Percentiles rank a stretch among this genome's conserved stretches.
These are phyloP conservation scores for Dothistroma septosporum DNA, from an alignment of 2,329 filamentous ascomycete species.

Conservation along the genomic window DNA sequence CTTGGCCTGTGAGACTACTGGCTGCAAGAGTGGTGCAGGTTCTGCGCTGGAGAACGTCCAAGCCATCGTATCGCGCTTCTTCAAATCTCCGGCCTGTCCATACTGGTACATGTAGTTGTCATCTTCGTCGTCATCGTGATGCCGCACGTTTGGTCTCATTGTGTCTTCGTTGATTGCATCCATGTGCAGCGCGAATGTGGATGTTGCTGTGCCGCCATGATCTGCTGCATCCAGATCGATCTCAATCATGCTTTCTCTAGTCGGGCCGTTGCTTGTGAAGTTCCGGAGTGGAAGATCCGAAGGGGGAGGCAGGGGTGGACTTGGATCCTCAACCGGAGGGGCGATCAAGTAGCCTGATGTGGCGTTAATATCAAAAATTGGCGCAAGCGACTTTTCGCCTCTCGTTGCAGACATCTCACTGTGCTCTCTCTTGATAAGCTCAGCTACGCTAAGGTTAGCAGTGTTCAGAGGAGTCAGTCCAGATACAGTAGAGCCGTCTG, in stretches of 20 bases:
- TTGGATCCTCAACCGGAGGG: constrained; percentile 28
- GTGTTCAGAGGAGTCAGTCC: constrained; percentile 19
- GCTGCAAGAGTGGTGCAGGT: not conserved
- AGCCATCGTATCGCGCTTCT: constrained; percentile 46
- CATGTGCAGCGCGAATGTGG: constrained; percentile 44
- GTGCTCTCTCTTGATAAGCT: constrained; percentile 46
- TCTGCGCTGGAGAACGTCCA: constrained; percentile 51
- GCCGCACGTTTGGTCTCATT: constrained; percentile 12
- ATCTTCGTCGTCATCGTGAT: constrained; percentile 34
- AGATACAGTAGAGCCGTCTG: constrained; percentile 17
- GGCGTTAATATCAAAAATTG: constrained; percentile 52
- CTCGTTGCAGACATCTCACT: constrained; percentile 56
- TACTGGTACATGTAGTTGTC: constrained; percentile 33
- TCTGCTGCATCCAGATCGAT: constrained; percentile 58
- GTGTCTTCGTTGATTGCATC: constrained; percentile 22
- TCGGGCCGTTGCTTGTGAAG: constrained; percentile 38
- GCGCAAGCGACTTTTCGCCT: constrained; percentile 54
- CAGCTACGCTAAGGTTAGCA: constrained; percentile 22
- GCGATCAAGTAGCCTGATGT: constrained; percentile 53
- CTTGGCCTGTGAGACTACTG: constrained; percentile 21
- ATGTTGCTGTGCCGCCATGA: constrained; percentile 43
- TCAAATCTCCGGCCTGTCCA: constrained; percentile 24
- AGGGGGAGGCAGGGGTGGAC: constrained; percentile 5
- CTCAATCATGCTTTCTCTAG: constrained; percentile 50
- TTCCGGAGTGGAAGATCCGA: constrained; percentile 55